These are phyloP conservation scores for Halophytophthora polymorphica DNA, from an alignment of 352 stramenopile genomes.

Conservation along the genomic window DNA sequence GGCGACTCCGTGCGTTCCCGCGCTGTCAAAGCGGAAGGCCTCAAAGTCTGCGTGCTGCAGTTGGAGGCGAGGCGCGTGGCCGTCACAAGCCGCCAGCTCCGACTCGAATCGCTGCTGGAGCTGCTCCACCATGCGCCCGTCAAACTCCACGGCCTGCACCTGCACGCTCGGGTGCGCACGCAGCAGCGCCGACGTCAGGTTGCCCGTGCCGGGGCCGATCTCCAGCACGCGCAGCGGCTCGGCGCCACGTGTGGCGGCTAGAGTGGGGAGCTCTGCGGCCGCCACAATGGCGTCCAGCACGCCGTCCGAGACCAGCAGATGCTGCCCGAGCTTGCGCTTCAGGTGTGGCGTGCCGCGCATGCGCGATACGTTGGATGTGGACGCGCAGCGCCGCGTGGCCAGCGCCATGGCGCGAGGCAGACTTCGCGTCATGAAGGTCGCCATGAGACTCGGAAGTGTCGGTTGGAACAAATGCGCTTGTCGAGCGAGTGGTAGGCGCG, in stretches of 20 bases:
- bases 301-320: slow-evolving; percentile 66
- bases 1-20: not conserved
- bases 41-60: slow-evolving; percentile 47
- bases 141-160: slow-evolving; percentile 74
- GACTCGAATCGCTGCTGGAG: slow-evolving; percentile 55
- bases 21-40: slow-evolving; percentile 26
- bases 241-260: not conserved
- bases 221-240: slow-evolving; percentile 61
- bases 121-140: slow-evolving; percentile 70
- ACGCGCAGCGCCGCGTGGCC: slow-evolving; percentile 13
- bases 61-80: slow-evolving; percentile 15
- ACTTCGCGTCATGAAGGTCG: no score
- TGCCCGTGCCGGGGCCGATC: slow-evolving; percentile 82
- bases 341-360: slow-evolving; percentile 61
- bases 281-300: slow-evolving; percentile 67
- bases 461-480: not conserved
- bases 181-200: slow-evolving; percentile 80
- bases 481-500: not conserved
- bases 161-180: slow-evolving; percentile 37
- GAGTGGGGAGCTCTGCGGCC: slow-evolving; percentile 36
- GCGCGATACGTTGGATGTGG: slow-evolving; percentile 37
- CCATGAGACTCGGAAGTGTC: not conserved
- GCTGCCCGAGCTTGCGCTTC: slow-evolving; percentile 82
- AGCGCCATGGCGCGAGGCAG: slow-evolving; percentile 6
- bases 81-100: slow-evolving; percentile 8